A percentile compares a stretch with the other conserved stretches of the same genome.
Evolutionary conservation across 1,284 basidiomycete genomes (phyloP).

Genomic region (Cutaneotrichosporon sp.): DNA sequence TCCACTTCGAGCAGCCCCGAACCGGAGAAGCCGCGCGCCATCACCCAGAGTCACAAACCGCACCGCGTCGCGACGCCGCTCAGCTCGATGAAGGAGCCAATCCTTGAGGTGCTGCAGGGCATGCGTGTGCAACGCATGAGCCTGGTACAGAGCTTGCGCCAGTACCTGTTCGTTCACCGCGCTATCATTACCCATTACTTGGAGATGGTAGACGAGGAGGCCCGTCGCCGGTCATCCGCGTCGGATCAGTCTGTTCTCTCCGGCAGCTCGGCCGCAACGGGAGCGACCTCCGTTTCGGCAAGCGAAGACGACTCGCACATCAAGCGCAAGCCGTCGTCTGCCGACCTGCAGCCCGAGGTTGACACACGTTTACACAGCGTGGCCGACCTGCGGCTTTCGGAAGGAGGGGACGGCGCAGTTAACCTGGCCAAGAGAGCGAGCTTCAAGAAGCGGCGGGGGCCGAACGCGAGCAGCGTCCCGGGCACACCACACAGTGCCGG

Average conservation of each 20-base stretch:
- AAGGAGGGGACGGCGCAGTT: slow-evolving; percentile 13
- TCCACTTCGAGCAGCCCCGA: neutral
- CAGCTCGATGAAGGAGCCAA: slow-evolving; percentile 67
- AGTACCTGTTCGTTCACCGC: slow-evolving; percentile 86
- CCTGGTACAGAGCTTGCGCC: slow-evolving; percentile 80
- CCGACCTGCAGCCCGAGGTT: slow-evolving; percentile 39
- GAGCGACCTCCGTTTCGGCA: slow-evolving; percentile 5
- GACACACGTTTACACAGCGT: slow-evolving; percentile 16
- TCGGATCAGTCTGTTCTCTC: neutral
- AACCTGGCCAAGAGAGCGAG: slow-evolving; percentile 47
- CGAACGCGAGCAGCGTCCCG: neutral
- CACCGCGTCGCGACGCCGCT: slow-evolving; percentile 62
- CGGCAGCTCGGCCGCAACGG: slow-evolving; percentile 3
- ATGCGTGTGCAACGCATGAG: slow-evolving; percentile 92
- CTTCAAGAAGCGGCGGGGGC: slow-evolving; percentile 40
- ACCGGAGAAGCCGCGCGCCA: slow-evolving; percentile 12
- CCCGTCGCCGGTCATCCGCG: neutral
- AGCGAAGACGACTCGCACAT: slow-evolving; percentile 45
- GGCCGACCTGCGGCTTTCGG: slow-evolving; percentile 5
- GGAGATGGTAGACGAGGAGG: slow-evolving; percentile 70
- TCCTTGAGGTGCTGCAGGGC: slow-evolving; percentile 75
- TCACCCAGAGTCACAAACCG: slow-evolving; percentile 28
- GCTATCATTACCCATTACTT: slow-evolving; percentile 79
- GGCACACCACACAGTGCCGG: neutral
- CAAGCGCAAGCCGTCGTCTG: slow-evolving; percentile 47